Conservation (phyloP, 2,329 filamentous ascomycete genomes). For the Aspergillus ruber region DNA sequence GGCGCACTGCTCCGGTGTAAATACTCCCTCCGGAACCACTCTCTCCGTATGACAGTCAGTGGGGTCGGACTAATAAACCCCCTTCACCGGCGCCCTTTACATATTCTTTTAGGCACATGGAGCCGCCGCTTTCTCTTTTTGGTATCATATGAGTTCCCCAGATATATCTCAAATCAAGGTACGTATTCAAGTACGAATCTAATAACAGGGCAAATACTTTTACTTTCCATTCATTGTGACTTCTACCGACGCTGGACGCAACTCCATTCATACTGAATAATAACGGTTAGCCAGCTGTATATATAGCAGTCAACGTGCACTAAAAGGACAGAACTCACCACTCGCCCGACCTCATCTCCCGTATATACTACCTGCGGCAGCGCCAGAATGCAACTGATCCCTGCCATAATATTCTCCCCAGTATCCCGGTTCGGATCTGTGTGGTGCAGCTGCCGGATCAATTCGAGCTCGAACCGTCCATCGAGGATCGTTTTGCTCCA, state of each 20-base stretch:
- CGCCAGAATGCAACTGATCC: slow-evolving; percentile 79
- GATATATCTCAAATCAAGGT: too few relatives aligned
- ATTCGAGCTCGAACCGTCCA: slow-evolving; percentile 67
- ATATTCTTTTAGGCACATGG: too few relatives aligned
- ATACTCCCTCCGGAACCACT: background rate
- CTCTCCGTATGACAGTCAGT: too few relatives aligned
- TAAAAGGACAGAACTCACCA: slow-evolving; percentile 54
- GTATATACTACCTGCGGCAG: slow-evolving; percentile 83
- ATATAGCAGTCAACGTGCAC: background rate
- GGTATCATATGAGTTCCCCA: too few relatives aligned
- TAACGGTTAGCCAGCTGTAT: slow-evolving; percentile 11
- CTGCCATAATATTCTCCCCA: slow-evolving; percentile 50
- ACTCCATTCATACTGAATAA: slow-evolving; percentile 50
- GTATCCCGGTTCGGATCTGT: slow-evolving; percentile 61
- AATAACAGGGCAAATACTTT: background rate
- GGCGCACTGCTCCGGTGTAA: background rate
- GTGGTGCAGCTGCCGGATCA: slow-evolving; percentile 78
- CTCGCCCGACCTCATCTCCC: slow-evolving; percentile 85
- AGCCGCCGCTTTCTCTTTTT: too few relatives aligned
- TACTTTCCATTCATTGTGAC: background rate
- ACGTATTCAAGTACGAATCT: too few relatives aligned
- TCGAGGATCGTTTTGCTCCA: slow-evolving; percentile 53
- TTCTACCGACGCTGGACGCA: slow-evolving; percentile 46
- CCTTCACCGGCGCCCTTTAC: too few relatives aligned
- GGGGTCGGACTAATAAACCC: too few relatives aligned